Base-by-base conservation (phyloP, 2,329 filamentous ascomycete species). In the Alternaria consortialis region DNA sequence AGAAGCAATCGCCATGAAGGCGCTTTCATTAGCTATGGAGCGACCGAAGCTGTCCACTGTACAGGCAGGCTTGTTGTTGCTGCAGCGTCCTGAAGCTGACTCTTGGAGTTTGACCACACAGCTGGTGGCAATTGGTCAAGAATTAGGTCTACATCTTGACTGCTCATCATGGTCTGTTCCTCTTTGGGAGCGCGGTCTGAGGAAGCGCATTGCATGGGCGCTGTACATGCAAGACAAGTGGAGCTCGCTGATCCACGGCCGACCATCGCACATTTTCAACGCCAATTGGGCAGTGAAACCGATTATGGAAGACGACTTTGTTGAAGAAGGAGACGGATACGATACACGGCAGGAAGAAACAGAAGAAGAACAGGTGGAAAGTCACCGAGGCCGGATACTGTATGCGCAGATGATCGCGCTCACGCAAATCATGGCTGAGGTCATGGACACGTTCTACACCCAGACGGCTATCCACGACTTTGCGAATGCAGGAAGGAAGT, bases 141-240 rank as follows among this genome's bases (percentile, higher is more conserved):
- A 97, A 77, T 85, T 97, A 3, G 94, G 94, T 47, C 82, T 97
- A 39, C 93, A 97, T 76, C 87, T 97, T 40, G 93, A 97, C 79
- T 97, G 93, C 80, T 88, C 90, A 5, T 84, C 84, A 53, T 97
- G 94, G 94, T 92, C 92, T 63, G 94, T 97, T 55, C 92, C 93
- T 29, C 85, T 85, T 0, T 97, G 93, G 93, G 93, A 97, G 77
- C 90, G 91, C 69, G 91, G 92, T 0, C 78, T 97, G 60, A 86
- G 94, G 62, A 95, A 94, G 76, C 87, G 94, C 50, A 86, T 97
- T 42, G 93, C 92, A 1, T 97, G 94, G 93, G 93, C 92, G 2
- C 80, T 97, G 52, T 97, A 95, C 76, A 94, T 96, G 90, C 93
- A 97, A 80, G 94, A 97, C 79, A 96, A 92, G 77, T 97, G 93